Conservation (phyloP, 805 yeast species). For the Wickerhamomyces chaumierensis region DNA sequence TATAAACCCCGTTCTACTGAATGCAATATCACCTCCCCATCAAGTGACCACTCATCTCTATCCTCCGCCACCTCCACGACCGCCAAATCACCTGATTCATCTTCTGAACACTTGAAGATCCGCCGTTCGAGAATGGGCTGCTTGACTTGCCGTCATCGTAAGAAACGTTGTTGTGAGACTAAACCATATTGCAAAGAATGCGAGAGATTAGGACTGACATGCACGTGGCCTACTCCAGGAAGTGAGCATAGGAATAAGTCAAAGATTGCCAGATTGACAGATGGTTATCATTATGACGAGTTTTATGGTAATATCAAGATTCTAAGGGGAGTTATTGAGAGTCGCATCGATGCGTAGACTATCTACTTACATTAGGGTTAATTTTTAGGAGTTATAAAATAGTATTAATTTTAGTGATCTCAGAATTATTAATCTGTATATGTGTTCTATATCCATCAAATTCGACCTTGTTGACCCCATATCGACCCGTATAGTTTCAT, state of each 20-base stretch:
- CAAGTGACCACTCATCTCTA: neutral
- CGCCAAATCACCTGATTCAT: neutral
- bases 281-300: slow-evolving; percentile 43
- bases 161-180: slow-evolving; percentile 68
- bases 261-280: slow-evolving; percentile 36
- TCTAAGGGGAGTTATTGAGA: slow-evolving; percentile 50
- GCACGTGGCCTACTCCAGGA: slow-evolving; percentile 71
- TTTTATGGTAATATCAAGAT: slow-evolving; percentile 49
- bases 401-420: too few relatives aligned
- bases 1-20: too few relatives aligned
- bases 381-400: too few relatives aligned
- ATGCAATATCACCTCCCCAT: too few relatives aligned
- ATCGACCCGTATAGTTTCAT: too few relatives aligned
- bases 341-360: slow-evolving; percentile 2
- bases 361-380: too few relatives aligned
- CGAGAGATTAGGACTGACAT: slow-evolving; percentile 46
- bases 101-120: too few relatives aligned
- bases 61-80: neutral
- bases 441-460: too few relatives aligned
- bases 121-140: slow-evolving; percentile 60
- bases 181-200: slow-evolving; percentile 63
- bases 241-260: slow-evolving; percentile 31
- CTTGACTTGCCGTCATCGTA: slow-evolving; percentile 64
- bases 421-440: too few relatives aligned
- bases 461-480: too few relatives aligned